Conservation (phyloP, 1,139 yeast genomes). For the Debaryomyces udenii region DNA sequence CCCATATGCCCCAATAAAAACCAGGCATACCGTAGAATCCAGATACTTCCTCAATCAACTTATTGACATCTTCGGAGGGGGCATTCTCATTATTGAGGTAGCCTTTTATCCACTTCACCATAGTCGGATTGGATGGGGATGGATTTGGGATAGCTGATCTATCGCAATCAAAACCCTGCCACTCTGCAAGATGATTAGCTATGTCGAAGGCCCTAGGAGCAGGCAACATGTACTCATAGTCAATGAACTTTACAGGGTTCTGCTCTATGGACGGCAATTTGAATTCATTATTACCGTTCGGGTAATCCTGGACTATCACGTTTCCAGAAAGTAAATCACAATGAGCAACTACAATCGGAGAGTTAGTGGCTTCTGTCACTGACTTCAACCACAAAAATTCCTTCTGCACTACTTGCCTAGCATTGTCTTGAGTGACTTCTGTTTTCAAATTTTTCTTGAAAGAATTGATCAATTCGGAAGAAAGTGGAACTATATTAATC, state of each 20-base stretch:
- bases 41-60: conserved; percentile 56
- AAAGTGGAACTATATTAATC: conserved; percentile 62
- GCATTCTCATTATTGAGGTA: conserved; percentile 44
- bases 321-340: conserved; percentile 77
- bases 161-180: conserved; percentile 84
- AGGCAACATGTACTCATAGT: conserved; percentile 79
- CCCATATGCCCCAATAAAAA: conserved; percentile 86
- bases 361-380: conserved; percentile 39
- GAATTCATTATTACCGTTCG: conserved; percentile 13
- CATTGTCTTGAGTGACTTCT: conserved; percentile 28
- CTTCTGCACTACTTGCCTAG: conserved; percentile 40
- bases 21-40: conserved; percentile 80
- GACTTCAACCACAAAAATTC: conserved; percentile 62
- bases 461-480: conserved; percentile 43
- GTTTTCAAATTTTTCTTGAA: conserved; percentile 38
- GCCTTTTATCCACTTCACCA: conserved; percentile 58
- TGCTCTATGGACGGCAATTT: conserved; percentile 30
- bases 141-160: conserved; percentile 63
- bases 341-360: conserved; percentile 67
- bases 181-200: conserved; percentile 84
- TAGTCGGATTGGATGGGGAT: conserved; percentile 38
- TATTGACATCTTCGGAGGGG: conserved; percentile 25
- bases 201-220: conserved; percentile 83
- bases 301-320: conserved; percentile 57
- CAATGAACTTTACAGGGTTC: conserved; percentile 68